phyloP scores from a whole-genome alignment of 148 eudicot genomes.

The Nepenthes mirabilis region DNA sequence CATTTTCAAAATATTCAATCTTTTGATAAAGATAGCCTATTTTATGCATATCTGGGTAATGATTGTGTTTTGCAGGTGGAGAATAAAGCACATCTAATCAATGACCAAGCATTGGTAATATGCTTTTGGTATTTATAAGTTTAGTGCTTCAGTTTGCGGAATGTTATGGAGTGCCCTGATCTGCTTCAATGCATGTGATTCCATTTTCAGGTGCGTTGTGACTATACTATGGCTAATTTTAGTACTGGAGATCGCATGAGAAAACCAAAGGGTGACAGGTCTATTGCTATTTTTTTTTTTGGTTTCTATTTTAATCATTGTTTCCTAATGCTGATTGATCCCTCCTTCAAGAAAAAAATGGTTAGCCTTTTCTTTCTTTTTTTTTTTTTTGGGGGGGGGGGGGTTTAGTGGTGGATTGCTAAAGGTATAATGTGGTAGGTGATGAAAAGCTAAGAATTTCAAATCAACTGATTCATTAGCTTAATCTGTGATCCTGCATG shows the following conservation, averaged over 20 bases:
- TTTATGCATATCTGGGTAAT: background rate
- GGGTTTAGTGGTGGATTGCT: too few species aligned
- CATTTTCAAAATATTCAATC: slow-evolving; percentile 4
- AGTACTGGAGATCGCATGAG: slow-evolving; percentile 94
- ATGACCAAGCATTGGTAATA: slow-evolving; percentile 79
- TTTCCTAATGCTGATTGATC: background rate
- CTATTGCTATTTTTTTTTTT: background rate
- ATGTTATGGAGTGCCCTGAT: background rate
- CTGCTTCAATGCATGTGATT: background rate
- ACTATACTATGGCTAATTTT: slow-evolving; percentile 95
- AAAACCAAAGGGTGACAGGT: slow-evolving; percentile 96
- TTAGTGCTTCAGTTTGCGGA: background rate
- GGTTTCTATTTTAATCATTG: background rate
- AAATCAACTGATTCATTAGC: too few species aligned
- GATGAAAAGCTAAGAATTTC: too few species aligned
- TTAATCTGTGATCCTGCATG: background rate
- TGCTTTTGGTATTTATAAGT: slow-evolving; percentile 1
- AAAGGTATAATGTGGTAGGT: too few species aligned
- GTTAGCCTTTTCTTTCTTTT: too few species aligned
- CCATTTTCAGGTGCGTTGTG: slow-evolving; percentile 62
- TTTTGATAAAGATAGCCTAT: background rate
- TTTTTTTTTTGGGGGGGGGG: too few species aligned
- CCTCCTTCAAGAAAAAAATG: background rate
- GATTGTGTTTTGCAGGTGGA: slow-evolving; percentile 44
- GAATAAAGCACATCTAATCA: slow-evolving; percentile 57